Conservation (phyloP, 148 eudicot genomes). For the Rhododendron ovatum region DNA sequence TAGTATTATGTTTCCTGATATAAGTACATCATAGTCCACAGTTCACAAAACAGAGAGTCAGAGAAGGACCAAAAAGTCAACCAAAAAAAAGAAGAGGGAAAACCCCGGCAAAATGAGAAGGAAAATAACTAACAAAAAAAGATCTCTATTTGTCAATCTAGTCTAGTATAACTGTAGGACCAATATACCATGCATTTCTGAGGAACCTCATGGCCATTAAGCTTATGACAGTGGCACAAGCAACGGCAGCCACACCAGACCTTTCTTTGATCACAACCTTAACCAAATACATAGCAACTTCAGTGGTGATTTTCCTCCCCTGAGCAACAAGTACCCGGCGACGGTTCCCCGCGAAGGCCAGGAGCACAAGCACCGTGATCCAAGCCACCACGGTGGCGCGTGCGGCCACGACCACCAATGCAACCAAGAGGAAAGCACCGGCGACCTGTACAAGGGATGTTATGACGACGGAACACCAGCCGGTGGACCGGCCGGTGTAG, state of each 20-base stretch:
- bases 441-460: not conserved
- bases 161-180: not conserved
- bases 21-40: not conserved
- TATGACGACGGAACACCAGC: not conserved
- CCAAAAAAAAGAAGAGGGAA: not conserved
- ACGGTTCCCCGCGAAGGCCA: slow-evolving; percentile 67
- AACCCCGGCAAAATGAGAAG: not conserved
- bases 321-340: slow-evolving; percentile 51
- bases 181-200: not conserved
- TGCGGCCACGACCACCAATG: slow-evolving; percentile 33
- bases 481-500: not conserved
- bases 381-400: slow-evolving; percentile 59
- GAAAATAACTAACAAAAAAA: not conserved
- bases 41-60: not conserved
- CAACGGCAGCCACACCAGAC: slow-evolving; percentile 27
- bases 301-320: slow-evolving; percentile 60
- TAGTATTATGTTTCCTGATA: not conserved
- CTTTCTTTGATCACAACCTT: slow-evolving; percentile 46
- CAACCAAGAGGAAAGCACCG: slow-evolving; percentile 7
- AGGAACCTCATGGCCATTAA: slow-evolving; percentile 35
- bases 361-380: slow-evolving; percentile 65
- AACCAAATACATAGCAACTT: slow-evolving; percentile 38
- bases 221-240: slow-evolving; percentile 43
- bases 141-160: not conserved
- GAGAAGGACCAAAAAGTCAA: not conserved